A percentile compares a stretch with the other conserved stretches of the same genome.
Conservation (phyloP, 2,329 filamentous ascomycete genomes). For the Aspergillus sp. region DNA sequence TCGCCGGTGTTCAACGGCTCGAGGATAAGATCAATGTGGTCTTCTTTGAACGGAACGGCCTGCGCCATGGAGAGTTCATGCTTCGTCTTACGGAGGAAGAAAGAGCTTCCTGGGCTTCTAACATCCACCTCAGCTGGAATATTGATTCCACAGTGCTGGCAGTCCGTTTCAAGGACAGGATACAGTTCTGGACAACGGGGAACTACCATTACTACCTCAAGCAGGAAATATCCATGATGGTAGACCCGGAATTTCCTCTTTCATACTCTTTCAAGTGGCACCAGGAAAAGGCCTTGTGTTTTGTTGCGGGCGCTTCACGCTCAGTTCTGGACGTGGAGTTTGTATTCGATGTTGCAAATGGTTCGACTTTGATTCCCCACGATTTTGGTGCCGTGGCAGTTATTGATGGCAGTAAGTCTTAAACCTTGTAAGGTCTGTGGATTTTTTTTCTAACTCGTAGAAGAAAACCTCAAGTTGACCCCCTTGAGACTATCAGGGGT, state of each 20-base stretch:
- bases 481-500: conserved; percentile 77
- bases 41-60: conserved; percentile 95
- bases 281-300: conserved; percentile 69
- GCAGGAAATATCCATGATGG: conserved; percentile 61
- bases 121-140: conserved; percentile 75
- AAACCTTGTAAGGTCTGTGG: neutral
- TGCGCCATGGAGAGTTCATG: conserved; percentile 92
- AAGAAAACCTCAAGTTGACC: conserved; percentile 67
- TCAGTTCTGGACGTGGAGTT: conserved; percentile 59
- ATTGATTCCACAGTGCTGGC: conserved; percentile 85
- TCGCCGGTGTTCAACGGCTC: conserved; percentile 76
- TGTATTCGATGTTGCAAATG: conserved; percentile 60
- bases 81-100: conserved; percentile 61
- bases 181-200: conserved; percentile 95
- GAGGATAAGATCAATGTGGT: conserved; percentile 67
- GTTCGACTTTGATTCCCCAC: conserved; percentile 61
- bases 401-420: conserved; percentile 64
- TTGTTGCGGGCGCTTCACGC: conserved; percentile 50
- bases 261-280: conserved; percentile 59
- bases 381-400: conserved; percentile 77
- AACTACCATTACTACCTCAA: conserved; percentile 99
- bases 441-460: conserved; percentile 15
- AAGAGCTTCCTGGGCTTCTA: conserved; percentile 47
- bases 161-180: conserved; percentile 62
- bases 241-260: conserved; percentile 15